These are phyloP conservation scores for Phytophthora palmivora DNA, from an alignment of 352 stramenopile genomes.

Conservation along the genomic window DNA sequence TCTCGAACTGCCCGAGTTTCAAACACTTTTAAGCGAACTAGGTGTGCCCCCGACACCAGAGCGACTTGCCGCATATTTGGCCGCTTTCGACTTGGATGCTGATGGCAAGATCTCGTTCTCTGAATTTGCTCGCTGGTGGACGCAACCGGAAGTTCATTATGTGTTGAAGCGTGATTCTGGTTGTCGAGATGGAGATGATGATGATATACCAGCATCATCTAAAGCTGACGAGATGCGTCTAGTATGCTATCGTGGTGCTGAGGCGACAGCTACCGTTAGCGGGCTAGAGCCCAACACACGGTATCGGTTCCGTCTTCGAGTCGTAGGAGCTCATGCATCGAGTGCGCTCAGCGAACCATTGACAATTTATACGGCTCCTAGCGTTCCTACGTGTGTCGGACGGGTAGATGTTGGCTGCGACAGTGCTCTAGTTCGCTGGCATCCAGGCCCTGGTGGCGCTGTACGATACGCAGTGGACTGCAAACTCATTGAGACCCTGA, in stretches of 20 bases:
- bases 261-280: constrained; percentile 46
- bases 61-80: constrained; percentile 83
- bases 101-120: constrained; percentile 88
- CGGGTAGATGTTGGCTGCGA: constrained; percentile 64
- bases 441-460: constrained; percentile 73
- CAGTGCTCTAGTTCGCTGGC: constrained; percentile 80
- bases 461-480: constrained; percentile 80
- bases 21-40: constrained; percentile 86
- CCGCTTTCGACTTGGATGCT: constrained; percentile 80
- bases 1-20: constrained; percentile 87
- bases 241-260: constrained; percentile 79
- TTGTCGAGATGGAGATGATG: constrained; percentile 6
- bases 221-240: constrained; percentile 56
- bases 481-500: constrained; percentile 73
- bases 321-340: constrained; percentile 77
- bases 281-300: constrained; percentile 86
- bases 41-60: constrained; percentile 83
- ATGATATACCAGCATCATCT: constrained; percentile 5
- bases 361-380: constrained; percentile 70
- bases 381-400: constrained; percentile 58
- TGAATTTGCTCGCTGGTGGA: constrained; percentile 93
- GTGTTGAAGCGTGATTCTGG: constrained; percentile 79
- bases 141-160: constrained; percentile 76
- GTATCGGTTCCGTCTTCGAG: constrained; percentile 87
- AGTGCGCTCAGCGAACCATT: constrained; percentile 82